A percentile compares a stretch with the other conserved stretches of the same genome.
phyloP scores from a whole-genome alignment of 768 basidiomycete species.

The Tricholoma sp. region DNA sequence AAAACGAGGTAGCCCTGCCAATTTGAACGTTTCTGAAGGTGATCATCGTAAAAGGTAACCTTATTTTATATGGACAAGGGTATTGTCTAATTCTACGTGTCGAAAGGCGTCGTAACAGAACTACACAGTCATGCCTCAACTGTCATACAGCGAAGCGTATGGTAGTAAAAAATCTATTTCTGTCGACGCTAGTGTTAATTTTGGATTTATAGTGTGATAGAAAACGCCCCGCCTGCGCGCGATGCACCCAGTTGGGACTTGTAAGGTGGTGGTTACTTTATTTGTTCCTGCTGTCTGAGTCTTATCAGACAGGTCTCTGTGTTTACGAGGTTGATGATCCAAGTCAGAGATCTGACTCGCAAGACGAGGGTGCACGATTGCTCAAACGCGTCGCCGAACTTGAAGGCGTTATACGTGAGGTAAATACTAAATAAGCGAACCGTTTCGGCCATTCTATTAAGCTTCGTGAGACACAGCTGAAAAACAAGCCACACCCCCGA shows the following conservation, averaged over 20 bases:
- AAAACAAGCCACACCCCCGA: conserved; percentile 68
- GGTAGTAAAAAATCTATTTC: conserved; percentile 34
- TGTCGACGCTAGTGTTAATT: not conserved
- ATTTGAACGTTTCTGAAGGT: conserved; percentile 31
- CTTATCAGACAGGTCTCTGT: conserved; percentile 67
- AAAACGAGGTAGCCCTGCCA: conserved; percentile 25
- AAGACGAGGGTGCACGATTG: conserved; percentile 62
- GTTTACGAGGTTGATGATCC: conserved; percentile 84
- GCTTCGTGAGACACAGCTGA: conserved; percentile 41
- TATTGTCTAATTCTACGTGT: not conserved
- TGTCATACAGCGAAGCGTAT: conserved; percentile 72
- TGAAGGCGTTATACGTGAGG: conserved; percentile 81
- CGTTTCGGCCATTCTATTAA: not conserved
- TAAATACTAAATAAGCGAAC: conserved; percentile 20
- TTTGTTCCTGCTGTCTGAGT: not conserved
- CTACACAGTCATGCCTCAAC: conserved; percentile 69
- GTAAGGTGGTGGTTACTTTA: conserved; percentile 20
- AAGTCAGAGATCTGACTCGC: conserved; percentile 44
- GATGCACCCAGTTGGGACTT: conserved; percentile 47
- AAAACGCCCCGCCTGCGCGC: conserved; percentile 45
- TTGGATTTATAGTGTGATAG: conserved; percentile 37
- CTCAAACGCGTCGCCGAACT: conserved; percentile 76
- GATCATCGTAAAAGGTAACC: conserved; percentile 49
- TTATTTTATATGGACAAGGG: not conserved
- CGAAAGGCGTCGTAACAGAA: conserved; percentile 57